A percentile compares a stretch with the other conserved stretches of the same genome.
phyloP scores from a whole-genome alignment of 2,329 filamentous ascomycete genomes.

The Keithomyces neogunnii region DNA sequence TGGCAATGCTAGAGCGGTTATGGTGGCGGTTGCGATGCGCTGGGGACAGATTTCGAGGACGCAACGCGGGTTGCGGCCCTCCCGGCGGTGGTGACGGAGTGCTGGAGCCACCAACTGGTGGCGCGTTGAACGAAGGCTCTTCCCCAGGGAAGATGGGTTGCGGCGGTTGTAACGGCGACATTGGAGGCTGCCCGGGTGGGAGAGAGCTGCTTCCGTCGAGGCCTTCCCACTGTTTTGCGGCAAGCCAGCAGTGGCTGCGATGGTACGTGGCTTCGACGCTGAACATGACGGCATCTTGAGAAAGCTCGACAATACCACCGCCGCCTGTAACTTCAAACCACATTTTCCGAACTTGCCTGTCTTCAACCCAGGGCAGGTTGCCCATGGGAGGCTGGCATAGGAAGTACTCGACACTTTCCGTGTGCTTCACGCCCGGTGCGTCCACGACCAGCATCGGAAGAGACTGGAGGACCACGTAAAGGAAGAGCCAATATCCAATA shows the following conservation, averaged over 20 bases:
- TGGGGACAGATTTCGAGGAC: constrained; percentile 30
- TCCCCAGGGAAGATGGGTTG: constrained; percentile 24
- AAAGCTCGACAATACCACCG: constrained; percentile 48
- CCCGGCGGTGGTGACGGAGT: constrained; percentile 20
- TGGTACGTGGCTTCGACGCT: constrained; percentile 53
- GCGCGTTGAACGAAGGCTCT: constrained; percentile 17
- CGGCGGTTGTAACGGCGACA: constrained; percentile 31
- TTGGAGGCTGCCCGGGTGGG: constrained; percentile 21
- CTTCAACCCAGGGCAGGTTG: constrained; percentile 65
- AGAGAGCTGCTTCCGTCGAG: constrained; percentile 18
- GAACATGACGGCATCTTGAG: constrained; percentile 51
- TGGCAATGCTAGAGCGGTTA: constrained; percentile 33
- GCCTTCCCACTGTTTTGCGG: constrained; percentile 41
- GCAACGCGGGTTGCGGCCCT: constrained; percentile 18
- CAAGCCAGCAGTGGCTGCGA: constrained; percentile 48
- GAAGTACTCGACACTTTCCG: constrained; percentile 72
- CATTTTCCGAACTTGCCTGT: constrained; percentile 53
- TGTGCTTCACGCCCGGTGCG: constrained; percentile 59
- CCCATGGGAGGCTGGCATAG: constrained; percentile 67
- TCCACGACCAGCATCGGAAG: constrained; percentile 72
- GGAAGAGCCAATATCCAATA: constrained; percentile 72
- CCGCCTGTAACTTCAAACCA: constrained; percentile 69
- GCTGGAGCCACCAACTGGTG: constrained; percentile 12
- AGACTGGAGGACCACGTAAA: constrained; percentile 70
- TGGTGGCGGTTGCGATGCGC: constrained; percentile 23